These are phyloP conservation scores for Uncinocarpus reesii DNA, from an alignment of 2,329 filamentous ascomycete species.

Conservation along the genomic window DNA sequence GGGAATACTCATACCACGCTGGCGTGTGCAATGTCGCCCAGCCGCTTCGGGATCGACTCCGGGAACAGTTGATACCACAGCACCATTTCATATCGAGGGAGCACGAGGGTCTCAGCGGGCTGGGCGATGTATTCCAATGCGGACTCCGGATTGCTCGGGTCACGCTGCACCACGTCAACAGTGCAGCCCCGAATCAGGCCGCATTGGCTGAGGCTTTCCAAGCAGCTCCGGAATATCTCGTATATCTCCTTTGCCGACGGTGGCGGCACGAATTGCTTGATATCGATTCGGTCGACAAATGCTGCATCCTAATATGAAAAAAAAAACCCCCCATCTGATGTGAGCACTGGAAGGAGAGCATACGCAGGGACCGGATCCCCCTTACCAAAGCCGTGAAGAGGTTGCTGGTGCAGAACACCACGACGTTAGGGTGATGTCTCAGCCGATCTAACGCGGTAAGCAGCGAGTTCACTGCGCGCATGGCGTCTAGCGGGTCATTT, in stretches of 20 bases:
- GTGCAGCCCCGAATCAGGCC: conserved; percentile 26
- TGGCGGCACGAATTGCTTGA: conserved; percentile 37
- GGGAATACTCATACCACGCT: conserved; percentile 22
- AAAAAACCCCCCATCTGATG: no score
- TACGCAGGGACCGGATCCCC: background rate
- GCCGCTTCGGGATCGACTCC: conserved; percentile 22
- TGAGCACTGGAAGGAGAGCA: no score
- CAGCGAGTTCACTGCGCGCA: conserved; percentile 43
- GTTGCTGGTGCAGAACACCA: conserved; percentile 44
- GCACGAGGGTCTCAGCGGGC: conserved; percentile 18
- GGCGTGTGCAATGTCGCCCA: conserved; percentile 23
- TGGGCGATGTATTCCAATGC: conserved; percentile 25
- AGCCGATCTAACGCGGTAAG: conserved; percentile 41
- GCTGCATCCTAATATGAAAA: conserved; percentile 39
- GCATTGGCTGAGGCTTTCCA: conserved; percentile 37
- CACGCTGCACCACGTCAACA: conserved; percentile 22
- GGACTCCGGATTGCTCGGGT: conserved; percentile 20
- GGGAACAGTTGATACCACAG: conserved; percentile 25
- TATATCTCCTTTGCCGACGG: conserved; percentile 36
- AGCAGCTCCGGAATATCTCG: conserved; percentile 40
- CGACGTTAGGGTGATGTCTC: conserved; percentile 34
- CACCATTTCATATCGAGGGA: conserved; percentile 25
- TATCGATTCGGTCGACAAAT: conserved; percentile 42
- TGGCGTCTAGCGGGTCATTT: conserved; percentile 39
- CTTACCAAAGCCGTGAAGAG: conserved; percentile 35